phyloP scores from a whole-genome alignment of 768 basidiomycete species.

The Leccinum rimulosum region DNA sequence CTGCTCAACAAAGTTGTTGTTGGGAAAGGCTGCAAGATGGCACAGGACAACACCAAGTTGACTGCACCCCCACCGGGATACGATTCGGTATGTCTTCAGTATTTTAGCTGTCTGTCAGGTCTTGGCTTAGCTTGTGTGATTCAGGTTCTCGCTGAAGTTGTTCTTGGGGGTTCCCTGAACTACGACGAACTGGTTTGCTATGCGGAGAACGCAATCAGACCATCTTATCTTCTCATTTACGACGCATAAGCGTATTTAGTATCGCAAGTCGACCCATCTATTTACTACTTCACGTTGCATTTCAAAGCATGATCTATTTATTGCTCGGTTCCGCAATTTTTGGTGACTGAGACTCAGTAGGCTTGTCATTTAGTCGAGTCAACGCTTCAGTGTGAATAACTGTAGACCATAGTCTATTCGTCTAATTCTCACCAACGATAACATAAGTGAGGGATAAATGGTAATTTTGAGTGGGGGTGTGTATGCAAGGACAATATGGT shows the following conservation, averaged over 20 bases:
- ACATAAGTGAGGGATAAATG: slow-evolving; percentile 6
- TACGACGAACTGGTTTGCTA: slow-evolving; percentile 74
- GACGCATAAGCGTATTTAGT: slow-evolving; percentile 36
- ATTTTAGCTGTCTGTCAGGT: background rate
- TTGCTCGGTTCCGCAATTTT: background rate
- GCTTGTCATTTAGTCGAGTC: background rate
- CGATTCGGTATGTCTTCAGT: slow-evolving; percentile 52
- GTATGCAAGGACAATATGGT: slow-evolving; percentile 23
- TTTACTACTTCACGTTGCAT: background rate
- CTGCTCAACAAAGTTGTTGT: slow-evolving; percentile 75
- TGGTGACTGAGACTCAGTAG: background rate
- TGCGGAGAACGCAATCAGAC: slow-evolving; percentile 66
- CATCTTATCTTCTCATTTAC: slow-evolving; percentile 70
- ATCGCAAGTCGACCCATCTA: background rate
- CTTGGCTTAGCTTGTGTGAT: slow-evolving; percentile 1
- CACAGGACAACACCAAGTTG: slow-evolving; percentile 52
- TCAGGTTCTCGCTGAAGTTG: slow-evolving; percentile 63
- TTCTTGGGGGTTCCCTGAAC: slow-evolving; percentile 59
- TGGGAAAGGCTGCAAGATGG: slow-evolving; percentile 66
- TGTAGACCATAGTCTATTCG: background rate
- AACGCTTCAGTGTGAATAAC: background rate
- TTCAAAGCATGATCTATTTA: slow-evolving; percentile 1
- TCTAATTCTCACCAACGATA: background rate
- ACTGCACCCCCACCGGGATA: slow-evolving; percentile 60
- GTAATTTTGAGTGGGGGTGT: slow-evolving; percentile 31